Evolutionary conservation across 73 alveolate species (phyloP), one percentile per base, ranked within the genome.

Genomic region (Paramecium sonneborni): DNA sequence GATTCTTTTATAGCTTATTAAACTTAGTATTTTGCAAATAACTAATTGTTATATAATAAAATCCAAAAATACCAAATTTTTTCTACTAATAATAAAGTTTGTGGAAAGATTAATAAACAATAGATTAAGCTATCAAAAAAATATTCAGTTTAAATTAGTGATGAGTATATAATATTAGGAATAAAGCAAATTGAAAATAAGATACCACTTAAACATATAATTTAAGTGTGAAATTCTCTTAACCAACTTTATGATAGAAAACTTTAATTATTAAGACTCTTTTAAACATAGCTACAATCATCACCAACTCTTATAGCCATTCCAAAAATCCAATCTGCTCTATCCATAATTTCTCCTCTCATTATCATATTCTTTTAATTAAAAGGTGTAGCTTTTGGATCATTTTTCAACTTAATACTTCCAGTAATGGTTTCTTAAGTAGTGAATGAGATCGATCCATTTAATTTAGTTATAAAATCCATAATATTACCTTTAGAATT

Each of bases 321-420:
- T n/a, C 86, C 86, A 38, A 72, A 72, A 35, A 72, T 72, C 86
- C 86, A 72, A 38, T 72, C 57, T 12, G 86, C 55, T 62, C 57
- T 28, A 38, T 72, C 86, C 44, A 72, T 20, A 3, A 72, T 38
- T 37, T 72, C 86, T 15, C 86, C 86, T 34, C 86, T 72, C 44
- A 72, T 28, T 35, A 72, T 72, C 55, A 72, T 32, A 35, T 72
- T 72, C 32, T 72, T 72, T 14, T 37, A 32, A 34, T 34, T 34
- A 20, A 72, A 72, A 37, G 55, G 20, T 5, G 86, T 72, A 6
- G 57, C 86, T 35, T 72, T 72, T 2, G 86, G 86, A 35, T 72
- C 86, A 20, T 72, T 72, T 72, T 72, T 72, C 57, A 72, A 72
- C 44, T 72, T 72, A 9, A 72, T 35, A 72, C 58, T 72, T 34